Base-by-base conservation (phyloP, 129 eudicot genomes). In the Solidago caesia region DNA sequence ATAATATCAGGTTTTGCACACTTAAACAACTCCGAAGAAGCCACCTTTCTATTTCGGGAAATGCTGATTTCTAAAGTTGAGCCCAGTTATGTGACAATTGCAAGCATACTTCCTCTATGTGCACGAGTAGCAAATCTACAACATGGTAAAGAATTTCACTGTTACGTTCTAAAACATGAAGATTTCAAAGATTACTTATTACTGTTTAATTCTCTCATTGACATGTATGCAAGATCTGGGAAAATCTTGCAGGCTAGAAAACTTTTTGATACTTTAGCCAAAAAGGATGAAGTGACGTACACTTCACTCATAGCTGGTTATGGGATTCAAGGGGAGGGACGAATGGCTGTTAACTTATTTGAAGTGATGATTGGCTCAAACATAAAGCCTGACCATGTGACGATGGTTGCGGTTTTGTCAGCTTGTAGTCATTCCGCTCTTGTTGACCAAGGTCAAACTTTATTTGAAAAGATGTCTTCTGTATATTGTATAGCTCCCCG, bases 361-460 rank as follows among this genome's bases (percentile, higher is more conserved):
- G 84, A 84, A 66, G 87, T 87, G 71, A 89, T 87, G 96, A 75
- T 71, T 14, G 51, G n/a, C 29, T 83, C 65, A 64, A 68, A 80
- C 29, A 71, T 89, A 59, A 85, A 79, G 42, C 92, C 90, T 0
- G 96, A 90, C 27, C 90, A 87, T 60, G 80, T 90, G 39, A 84
- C 87, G 27, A 72, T 87, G 89, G 76, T 90, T 62, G 92, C 90
- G 9, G 72, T 90, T 60, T 68, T 87, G 47, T 83, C 92, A 57
- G 90, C 96, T 59, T 90, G 96, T 77, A 87, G 92, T 79, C 92
- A 90, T 80, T 90, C 89, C 0, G 87, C 87, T 55, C 84, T 90
- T 27, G 86, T 90, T 48, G 82, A 72, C 47, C 87, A 83, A 77
- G 92, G 90, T 71, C 90, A 79, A 79, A 58, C 73, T 42, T 27